Percentiles rank a stretch among this genome's conserved stretches.
These are phyloP conservation scores for Garcia nutans DNA, from an alignment of 345 rosid genomes.

Conservation along the genomic window DNA sequence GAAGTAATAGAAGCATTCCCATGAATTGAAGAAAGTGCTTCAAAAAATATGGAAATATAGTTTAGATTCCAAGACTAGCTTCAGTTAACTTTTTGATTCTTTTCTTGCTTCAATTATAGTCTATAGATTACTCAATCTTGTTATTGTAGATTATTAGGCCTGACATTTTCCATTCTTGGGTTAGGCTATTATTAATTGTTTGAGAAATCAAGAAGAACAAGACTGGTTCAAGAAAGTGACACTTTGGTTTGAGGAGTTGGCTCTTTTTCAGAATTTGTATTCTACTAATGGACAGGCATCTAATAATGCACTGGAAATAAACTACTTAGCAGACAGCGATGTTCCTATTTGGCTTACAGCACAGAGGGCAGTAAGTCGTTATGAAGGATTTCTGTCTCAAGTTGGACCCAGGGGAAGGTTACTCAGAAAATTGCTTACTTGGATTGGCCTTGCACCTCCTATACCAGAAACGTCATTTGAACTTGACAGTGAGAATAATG, in stretches of 20 bases:
- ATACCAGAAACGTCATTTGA: conserved; percentile 56
- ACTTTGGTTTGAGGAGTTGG: conserved; percentile 59
- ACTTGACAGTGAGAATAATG: conserved; percentile 44
- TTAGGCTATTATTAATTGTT: conserved; percentile 54
- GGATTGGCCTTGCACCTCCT: conserved; percentile 72
- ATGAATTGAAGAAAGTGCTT: neutral
- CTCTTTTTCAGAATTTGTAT: conserved; percentile 55
- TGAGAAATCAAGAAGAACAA: conserved; percentile 49
- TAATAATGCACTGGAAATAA: conserved; percentile 38
- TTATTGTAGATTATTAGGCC: neutral
- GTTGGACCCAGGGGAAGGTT: conserved; percentile 91
- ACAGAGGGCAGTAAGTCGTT: conserved; percentile 86
- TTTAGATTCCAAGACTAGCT: neutral
- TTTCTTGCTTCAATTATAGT: neutral
- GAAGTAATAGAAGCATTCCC: neutral
- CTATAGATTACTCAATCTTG: neutral
- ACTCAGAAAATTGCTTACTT: conserved; percentile 61
- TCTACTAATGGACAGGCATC: conserved; percentile 40
- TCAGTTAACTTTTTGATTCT: neutral
- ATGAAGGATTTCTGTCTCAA: conserved; percentile 77
- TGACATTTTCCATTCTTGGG: conserved; percentile 22
- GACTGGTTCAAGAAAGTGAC: conserved; percentile 51
- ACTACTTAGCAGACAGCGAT: conserved; percentile 53
- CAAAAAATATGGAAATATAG: neutral
- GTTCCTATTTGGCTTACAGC: conserved; percentile 92